A percentile compares a stretch with the other conserved stretches of the same genome.
These are phyloP conservation scores for Termitomyces titanicus DNA, from an alignment of 768 basidiomycete genomes.

Conservation along the genomic window DNA sequence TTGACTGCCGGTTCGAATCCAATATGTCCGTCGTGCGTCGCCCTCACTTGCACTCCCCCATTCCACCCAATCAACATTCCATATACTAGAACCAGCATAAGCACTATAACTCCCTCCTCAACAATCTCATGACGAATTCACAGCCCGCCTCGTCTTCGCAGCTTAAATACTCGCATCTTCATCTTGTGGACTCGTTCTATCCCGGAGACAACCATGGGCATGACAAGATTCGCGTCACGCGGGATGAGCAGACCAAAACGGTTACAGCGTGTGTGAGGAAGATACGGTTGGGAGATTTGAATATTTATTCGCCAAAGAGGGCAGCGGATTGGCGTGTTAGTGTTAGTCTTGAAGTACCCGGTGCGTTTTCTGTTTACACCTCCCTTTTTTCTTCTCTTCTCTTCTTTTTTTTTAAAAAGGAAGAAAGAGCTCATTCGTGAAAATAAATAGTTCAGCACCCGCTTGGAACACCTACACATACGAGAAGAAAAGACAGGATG, in stretches of 20 bases:
- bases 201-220: conserved; percentile 31
- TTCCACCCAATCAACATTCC: not conserved
- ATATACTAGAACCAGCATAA: conserved; percentile 71
- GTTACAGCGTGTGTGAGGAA: conserved; percentile 75
- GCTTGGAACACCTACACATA: conserved; percentile 53
- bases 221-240: conserved; percentile 78
- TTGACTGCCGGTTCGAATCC: conserved; percentile 79
- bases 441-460: conserved; percentile 56
- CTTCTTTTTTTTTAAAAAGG: not conserved
- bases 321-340: conserved; percentile 90
- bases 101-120: conserved; percentile 85
- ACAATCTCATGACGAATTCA: conserved; percentile 66
- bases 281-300: conserved; percentile 79
- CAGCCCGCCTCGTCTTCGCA: conserved; percentile 50
- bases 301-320: conserved; percentile 81
- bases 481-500: conserved; percentile 84
- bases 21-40: conserved; percentile 84
- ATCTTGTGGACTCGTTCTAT: conserved; percentile 81
- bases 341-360: conserved; percentile 86
- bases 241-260: conserved; percentile 66
- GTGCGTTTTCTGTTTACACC: conserved; percentile 38
- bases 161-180: conserved; percentile 73
- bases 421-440: not conserved
- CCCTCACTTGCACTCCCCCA: not conserved
- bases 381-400: too few relatives aligned